These are phyloP conservation scores for Tubosaeta brunneosetosa DNA, from an alignment of 768 basidiomycete genomes.

Conservation along the genomic window DNA sequence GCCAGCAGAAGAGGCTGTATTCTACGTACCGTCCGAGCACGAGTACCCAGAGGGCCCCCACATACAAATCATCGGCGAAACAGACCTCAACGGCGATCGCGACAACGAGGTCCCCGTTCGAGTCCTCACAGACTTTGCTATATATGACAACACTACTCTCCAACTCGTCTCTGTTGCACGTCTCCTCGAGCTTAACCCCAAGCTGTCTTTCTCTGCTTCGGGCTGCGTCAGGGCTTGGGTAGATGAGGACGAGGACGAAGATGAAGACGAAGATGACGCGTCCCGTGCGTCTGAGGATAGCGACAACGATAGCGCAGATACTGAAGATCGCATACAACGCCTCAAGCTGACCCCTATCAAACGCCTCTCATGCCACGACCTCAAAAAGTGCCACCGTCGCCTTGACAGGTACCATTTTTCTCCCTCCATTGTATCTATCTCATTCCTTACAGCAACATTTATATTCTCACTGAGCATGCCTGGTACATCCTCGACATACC, in stretches of 20 bases:
- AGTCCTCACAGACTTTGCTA: slow-evolving; percentile 46
- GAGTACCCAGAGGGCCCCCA: slow-evolving; percentile 38
- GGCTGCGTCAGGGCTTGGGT: slow-evolving; percentile 36
- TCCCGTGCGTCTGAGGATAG: slow-evolving; percentile 6
- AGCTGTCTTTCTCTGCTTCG: slow-evolving; percentile 33
- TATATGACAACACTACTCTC: slow-evolving; percentile 41
- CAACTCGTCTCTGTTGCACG: slow-evolving; percentile 39
- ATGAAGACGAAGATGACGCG: slow-evolving; percentile 19
- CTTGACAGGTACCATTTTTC: slow-evolving; percentile 41
- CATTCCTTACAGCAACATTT: slow-evolving; percentile 49
- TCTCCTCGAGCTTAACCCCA: slow-evolving; percentile 30
- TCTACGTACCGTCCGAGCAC: slow-evolving; percentile 23
- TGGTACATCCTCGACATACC: slow-evolving; percentile 68
- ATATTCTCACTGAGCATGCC: slow-evolving; percentile 54
- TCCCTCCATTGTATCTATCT: slow-evolving; percentile 2
- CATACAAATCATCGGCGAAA: slow-evolving; percentile 44
- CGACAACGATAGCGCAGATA: neutral
- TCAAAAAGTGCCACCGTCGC: slow-evolving; percentile 16
- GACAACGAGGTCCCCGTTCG: slow-evolving; percentile 52
- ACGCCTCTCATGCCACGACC: slow-evolving; percentile 45
- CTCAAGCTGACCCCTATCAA: slow-evolving; percentile 42
- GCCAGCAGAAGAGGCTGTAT: slow-evolving; percentile 6
- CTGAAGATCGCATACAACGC: slow-evolving; percentile 20
- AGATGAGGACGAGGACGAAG: slow-evolving; percentile 28
- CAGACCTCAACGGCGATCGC: slow-evolving; percentile 19